These are phyloP conservation scores for Mycena chlorophos DNA, from an alignment of 768 basidiomycete species.

Conservation along the genomic window DNA sequence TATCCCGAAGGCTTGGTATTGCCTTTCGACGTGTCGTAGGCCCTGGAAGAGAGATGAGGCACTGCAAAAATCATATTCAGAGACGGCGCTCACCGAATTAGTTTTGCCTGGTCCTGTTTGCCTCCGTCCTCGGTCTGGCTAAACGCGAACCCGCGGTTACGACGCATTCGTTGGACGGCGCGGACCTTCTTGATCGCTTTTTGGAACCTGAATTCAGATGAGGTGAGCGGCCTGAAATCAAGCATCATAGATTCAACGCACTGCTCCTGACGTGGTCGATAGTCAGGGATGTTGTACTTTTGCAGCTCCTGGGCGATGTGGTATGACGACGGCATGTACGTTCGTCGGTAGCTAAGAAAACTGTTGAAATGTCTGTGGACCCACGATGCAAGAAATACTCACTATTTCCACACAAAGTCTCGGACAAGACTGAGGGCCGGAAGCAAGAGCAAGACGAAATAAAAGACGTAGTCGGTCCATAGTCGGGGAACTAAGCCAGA, in stretches of 20 bases:
- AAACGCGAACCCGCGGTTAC: slow-evolving; percentile 97
- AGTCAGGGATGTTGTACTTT: slow-evolving; percentile 97
- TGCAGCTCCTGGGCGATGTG: slow-evolving; percentile 99
- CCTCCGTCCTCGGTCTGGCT: slow-evolving; percentile 89
- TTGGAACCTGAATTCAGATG: slow-evolving; percentile 67
- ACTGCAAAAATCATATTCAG: background rate
- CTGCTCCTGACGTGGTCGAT: slow-evolving; percentile 97
- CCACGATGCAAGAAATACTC: slow-evolving; percentile 33
- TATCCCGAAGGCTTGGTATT: slow-evolving; percentile 75
- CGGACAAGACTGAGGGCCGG: slow-evolving; percentile 83
- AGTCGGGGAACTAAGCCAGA: slow-evolving; percentile 84
- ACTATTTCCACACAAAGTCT: slow-evolving; percentile 99
- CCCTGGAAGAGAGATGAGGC: background rate
- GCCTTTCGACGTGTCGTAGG: slow-evolving; percentile 77
- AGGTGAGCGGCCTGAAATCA: slow-evolving; percentile 13
- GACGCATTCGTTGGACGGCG: slow-evolving; percentile 96
- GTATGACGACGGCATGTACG: slow-evolving; percentile 89
- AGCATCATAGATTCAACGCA: slow-evolving; percentile 40
- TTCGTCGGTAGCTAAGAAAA: slow-evolving; percentile 74
- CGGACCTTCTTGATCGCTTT: slow-evolving; percentile 99
- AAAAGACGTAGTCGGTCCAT: slow-evolving; percentile 88
- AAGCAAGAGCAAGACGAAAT: slow-evolving; percentile 81
- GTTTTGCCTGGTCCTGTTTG: slow-evolving; percentile 81
- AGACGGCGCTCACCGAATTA: slow-evolving; percentile 62
- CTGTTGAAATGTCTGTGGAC: slow-evolving; percentile 15